Conservation (phyloP, 345 rosid genomes). For the Rhodamnia argentea region DNA sequence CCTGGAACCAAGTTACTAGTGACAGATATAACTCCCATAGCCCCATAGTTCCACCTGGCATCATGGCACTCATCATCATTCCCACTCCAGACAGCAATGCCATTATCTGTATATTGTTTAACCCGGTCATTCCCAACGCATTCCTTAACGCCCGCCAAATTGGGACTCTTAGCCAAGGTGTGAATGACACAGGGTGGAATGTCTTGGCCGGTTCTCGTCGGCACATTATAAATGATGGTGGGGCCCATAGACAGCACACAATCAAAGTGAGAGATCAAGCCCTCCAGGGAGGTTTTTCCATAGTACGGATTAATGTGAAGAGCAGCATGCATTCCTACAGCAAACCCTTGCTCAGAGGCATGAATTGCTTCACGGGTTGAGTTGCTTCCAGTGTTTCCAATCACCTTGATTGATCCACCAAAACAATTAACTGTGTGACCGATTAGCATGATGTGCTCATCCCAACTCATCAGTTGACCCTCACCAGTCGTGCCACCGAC, state of each 20-base stretch:
- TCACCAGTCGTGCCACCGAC: constrained; percentile 96
- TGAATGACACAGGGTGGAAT: constrained; percentile 55
- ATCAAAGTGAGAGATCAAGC: constrained; percentile 58
- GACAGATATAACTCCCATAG: constrained; percentile 75
- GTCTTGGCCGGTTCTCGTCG: constrained; percentile 77
- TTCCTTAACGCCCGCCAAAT: constrained; percentile 76
- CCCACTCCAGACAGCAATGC: constrained; percentile 81
- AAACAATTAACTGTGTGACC: constrained; percentile 86
- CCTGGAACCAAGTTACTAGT: constrained; percentile 70
- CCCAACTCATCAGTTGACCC: constrained; percentile 97
- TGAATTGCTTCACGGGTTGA: constrained; percentile 90
- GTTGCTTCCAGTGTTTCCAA: constrained; percentile 89
- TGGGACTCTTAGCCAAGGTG: constrained; percentile 40
- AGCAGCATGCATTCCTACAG: constrained; percentile 92
- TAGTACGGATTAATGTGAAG: constrained; percentile 92
- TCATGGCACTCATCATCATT: constrained; percentile 90
- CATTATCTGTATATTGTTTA: constrained; percentile 46
- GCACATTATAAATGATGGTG: constrained; percentile 76
- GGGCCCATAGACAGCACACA: constrained; percentile 84
- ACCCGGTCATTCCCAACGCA: constrained; percentile 70
- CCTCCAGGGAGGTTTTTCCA: constrained; percentile 81
- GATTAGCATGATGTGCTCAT: constrained; percentile 90
- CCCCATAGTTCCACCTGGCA: constrained; percentile 74
- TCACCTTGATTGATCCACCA: constrained; percentile 64
- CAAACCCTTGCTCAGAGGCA: constrained; percentile 89